Percentiles rank a stretch among this genome's conserved stretches.
phyloP scores from a whole-genome alignment of 2,329 filamentous ascomycete species.

The Aureobasidium musti region DNA sequence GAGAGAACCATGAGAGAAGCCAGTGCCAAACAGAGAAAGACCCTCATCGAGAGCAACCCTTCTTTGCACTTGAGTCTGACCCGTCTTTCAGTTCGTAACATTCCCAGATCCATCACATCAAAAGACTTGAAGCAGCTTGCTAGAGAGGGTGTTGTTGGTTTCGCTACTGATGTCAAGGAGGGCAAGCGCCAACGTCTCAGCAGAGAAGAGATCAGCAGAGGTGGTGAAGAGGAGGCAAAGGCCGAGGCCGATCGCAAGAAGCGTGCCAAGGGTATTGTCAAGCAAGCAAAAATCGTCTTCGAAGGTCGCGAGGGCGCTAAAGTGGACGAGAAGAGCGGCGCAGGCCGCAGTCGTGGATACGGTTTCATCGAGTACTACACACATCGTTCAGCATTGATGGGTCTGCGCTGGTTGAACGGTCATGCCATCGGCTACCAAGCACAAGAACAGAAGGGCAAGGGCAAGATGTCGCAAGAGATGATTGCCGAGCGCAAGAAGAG shows the following conservation, averaged over 20 bases:
- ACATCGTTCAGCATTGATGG: conserved; percentile 93
- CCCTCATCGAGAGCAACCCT: conserved; percentile 87
- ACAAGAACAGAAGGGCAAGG: conserved; percentile 49
- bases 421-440: conserved; percentile 59
- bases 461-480: conserved; percentile 44
- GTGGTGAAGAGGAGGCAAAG: conserved; percentile 75
- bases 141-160: conserved; percentile 88
- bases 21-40: conserved; percentile 82
- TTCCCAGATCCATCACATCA: conserved; percentile 77
- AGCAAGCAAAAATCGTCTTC: conserved; percentile 92
- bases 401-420: conserved; percentile 89
- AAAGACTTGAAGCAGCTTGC: conserved; percentile 92
- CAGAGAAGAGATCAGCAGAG: conserved; percentile 83
- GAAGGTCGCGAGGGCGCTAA: conserved; percentile 85
- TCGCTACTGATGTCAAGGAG: conserved; percentile 83
- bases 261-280: conserved; percentile 84
- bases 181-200: conserved; percentile 75
- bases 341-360: conserved; percentile 85
- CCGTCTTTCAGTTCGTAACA: conserved; percentile 85
- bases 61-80: conserved; percentile 85
- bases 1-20: conserved; percentile 88
- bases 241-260: conserved; percentile 77
- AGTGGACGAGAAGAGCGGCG: conserved; percentile 72
- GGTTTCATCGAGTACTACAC: conserved; percentile 97
- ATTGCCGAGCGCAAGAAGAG: conserved; percentile 78